These are phyloP conservation scores for Achaetomiella virescens DNA, from an alignment of 495 filamentous ascomycete genomes.

Conservation along the genomic window DNA sequence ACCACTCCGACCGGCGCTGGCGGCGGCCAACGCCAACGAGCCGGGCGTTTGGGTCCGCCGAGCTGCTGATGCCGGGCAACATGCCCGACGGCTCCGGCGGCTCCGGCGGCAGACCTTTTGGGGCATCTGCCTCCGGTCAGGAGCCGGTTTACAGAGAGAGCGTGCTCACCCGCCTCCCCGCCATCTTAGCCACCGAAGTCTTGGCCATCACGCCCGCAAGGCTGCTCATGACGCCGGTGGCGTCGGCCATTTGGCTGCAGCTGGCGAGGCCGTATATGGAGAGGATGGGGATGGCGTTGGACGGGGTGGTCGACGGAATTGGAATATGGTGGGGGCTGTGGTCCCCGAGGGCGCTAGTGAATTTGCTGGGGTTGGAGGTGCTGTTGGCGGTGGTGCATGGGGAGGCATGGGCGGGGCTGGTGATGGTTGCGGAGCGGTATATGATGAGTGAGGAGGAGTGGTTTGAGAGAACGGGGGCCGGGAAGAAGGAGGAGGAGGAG, in stretches of 20 bases:
- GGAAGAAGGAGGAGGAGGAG: neutral
- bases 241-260: slow-evolving; percentile 21
- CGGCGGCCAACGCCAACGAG: neutral
- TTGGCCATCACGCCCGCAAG: slow-evolving; percentile 28
- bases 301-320: neutral
- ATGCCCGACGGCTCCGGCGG: slow-evolving; percentile 1
- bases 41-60: slow-evolving; percentile 52
- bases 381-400: slow-evolving; percentile 26
- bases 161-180: slow-evolving; percentile 31
- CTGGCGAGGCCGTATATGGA: slow-evolving; percentile 26
- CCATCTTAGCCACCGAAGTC: slow-evolving; percentile 32
- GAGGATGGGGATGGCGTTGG: slow-evolving; percentile 8
- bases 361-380: slow-evolving; percentile 32
- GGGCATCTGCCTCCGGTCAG: neutral
- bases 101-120: neutral
- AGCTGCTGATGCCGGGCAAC: slow-evolving; percentile 45
- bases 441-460: slow-evolving; percentile 36
- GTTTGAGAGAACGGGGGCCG: slow-evolving; percentile 18
- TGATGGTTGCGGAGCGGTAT: slow-evolving; percentile 24
- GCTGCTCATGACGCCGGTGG: slow-evolving; percentile 30
- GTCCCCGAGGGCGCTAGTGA: slow-evolving; percentile 21
- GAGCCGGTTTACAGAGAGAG: slow-evolving; percentile 34
- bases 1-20: neutral
- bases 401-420: slow-evolving; percentile 30
- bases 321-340: slow-evolving; percentile 17